Base-by-base conservation (phyloP, 2,329 filamentous ascomycete species). In the Calonectria pteridis region DNA sequence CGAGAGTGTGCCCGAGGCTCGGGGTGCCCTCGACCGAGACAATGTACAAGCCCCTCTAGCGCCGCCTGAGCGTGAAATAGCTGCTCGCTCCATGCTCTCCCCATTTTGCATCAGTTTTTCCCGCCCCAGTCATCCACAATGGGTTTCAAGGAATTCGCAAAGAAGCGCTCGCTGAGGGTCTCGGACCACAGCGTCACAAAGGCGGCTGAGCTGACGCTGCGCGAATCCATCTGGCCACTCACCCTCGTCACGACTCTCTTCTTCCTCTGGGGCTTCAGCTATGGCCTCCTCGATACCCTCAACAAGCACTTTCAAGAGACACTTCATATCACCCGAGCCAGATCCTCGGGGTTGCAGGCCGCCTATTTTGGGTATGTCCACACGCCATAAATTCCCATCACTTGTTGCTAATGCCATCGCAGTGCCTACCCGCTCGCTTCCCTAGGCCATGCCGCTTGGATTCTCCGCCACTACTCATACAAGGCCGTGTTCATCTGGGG, bases 391-490 rank as follows among this genome's bases (percentile, higher is more conserved):
- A 18, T 83, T n/a, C 33, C 79, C 81, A n/a, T 78, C 82, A 6
- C 82, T 13, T 26, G 31, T 37, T 29, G 13, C 70, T 79, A 43
- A 80, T 40, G 1, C 43, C 31, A 33, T 64, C 23, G 10, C 76
- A 89, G 90, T 23, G 90, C 91, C 16, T 94, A 94, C 80, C 93
- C 93, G 23, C 87, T 95, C 59, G 93, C 92, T 11, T 94, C 94
- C 72, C 88, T 93, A 73, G 90, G 93, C 74, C 87, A 88, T 67
- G 90, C 93, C 23, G 92, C 93, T 64, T 89, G 86, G 84, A 87
- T 94, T 78, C 87, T 94, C 16, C 90, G 92, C 37, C 88, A 88
- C 75, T 93, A 88, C 77, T 92, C 93, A 20, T 94, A 93, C 83
- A 89, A 91, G 67, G 89, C 89, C 71, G 92, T 92, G 40, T 94